Conservation (phyloP, 805 yeast genomes). For the Nakazawaea pomicola region DNA sequence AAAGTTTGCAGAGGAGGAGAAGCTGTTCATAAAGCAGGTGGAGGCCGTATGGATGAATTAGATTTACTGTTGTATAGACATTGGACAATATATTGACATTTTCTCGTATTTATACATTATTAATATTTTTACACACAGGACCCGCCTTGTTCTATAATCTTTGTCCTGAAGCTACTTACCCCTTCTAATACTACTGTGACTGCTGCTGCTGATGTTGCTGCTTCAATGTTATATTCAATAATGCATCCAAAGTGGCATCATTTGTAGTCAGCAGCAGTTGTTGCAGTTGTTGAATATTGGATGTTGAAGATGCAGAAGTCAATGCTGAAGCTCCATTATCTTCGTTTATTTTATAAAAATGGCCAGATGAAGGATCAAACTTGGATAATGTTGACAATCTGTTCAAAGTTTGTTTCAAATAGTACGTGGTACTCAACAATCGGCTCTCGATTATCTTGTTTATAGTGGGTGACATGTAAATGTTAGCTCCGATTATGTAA, state of each 20-base stretch:
- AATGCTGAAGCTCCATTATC: conserved; percentile 1
- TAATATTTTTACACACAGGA: too few relatives aligned
- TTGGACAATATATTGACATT: too few relatives aligned
- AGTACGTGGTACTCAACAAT: conserved; percentile 43
- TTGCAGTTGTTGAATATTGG: conserved; percentile 1
- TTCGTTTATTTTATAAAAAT: conserved; percentile 31
- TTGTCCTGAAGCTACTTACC: too few relatives aligned
- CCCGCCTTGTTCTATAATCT: too few relatives aligned
- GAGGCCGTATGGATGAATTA: conserved; percentile 53
- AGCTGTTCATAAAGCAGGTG: conserved; percentile 32
- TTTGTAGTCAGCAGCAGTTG: conserved; percentile 8
- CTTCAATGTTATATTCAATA: conserved; percentile 11
- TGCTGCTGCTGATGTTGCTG: conserved; percentile 8
- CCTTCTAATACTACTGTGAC: background rate
- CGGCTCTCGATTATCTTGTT: conserved; percentile 71
- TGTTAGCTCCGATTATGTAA: conserved; percentile 86
- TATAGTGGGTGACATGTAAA: conserved; percentile 83
- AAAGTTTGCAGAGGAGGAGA: conserved; percentile 24
- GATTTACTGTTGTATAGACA: too few relatives aligned
- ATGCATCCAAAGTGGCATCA: conserved; percentile 12
- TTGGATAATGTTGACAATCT: conserved; percentile 43
- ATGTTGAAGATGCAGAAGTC: background rate
- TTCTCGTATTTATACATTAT: too few relatives aligned
- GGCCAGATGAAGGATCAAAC: conserved; percentile 60
- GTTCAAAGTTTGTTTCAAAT: conserved; percentile 41